phyloP scores from a whole-genome alignment of 345 rosid genomes.

The Citrus sp. region DNA sequence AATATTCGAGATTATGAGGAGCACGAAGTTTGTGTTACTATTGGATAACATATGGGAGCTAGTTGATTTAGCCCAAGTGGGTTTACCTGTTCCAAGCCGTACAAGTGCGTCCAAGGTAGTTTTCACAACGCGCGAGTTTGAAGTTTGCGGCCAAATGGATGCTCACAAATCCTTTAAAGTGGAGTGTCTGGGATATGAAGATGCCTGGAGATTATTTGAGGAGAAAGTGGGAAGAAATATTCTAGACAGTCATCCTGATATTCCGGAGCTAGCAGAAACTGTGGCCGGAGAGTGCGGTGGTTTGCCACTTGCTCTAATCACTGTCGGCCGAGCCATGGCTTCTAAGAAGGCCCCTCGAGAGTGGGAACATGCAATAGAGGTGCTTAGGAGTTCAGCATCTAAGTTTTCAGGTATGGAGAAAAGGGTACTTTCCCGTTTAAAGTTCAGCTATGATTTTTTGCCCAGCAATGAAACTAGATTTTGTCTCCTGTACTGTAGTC shows the following conservation, averaged over 20 bases:
- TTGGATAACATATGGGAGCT: too few species aligned
- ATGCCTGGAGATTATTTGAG: too few species aligned
- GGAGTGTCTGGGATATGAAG: too few species aligned
- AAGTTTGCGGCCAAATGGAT: too few species aligned
- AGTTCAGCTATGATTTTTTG: not conserved
- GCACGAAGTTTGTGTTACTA: too few species aligned
- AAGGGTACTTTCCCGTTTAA: not conserved
- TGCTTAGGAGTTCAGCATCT: not conserved
- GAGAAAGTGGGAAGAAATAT: not conserved
- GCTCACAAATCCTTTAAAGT: too few species aligned
- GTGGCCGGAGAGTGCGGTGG: conserved; percentile 6
- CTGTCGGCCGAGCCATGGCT: not conserved
- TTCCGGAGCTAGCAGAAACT: not conserved
- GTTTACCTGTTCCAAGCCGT: too few species aligned
- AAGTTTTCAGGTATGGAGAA: conserved; percentile 3
- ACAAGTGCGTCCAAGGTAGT: too few species aligned
- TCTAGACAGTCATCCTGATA: not conserved
- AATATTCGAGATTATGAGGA: too few species aligned
- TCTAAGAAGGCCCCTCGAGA: not conserved
- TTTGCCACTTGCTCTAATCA: conserved; percentile 5
- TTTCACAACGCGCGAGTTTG: too few species aligned
- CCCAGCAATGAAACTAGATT: not conserved
- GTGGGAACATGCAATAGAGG: not conserved
- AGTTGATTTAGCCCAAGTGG: too few species aligned
- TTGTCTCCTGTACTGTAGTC: not conserved